These are phyloP conservation scores for Hippophae gyantsensis DNA, from an alignment of 306 rosid genomes.

Conservation along the genomic window DNA sequence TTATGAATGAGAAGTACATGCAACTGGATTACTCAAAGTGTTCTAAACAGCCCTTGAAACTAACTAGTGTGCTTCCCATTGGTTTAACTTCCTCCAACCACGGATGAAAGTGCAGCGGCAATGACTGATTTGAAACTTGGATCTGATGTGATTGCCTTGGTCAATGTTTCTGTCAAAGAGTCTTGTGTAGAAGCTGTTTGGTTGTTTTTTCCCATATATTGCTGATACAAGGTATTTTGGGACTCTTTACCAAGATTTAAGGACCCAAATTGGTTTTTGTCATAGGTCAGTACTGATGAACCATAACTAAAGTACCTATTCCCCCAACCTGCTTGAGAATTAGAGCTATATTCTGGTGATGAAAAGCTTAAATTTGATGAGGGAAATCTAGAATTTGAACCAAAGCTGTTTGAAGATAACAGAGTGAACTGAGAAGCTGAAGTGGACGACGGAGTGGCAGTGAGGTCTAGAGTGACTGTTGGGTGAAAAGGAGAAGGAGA, in stretches of 20 bases:
- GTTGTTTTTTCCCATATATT: not conserved
- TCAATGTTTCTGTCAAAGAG: slow-evolving; percentile 41
- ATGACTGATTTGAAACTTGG: slow-evolving; percentile 41
- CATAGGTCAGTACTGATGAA: not conserved
- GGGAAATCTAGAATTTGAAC: slow-evolving; percentile 12
- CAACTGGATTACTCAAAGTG: no score
- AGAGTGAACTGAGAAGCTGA: slow-evolving; percentile 13
- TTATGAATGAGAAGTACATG: no score
- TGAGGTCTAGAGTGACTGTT: slow-evolving; percentile 52
- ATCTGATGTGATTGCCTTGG: slow-evolving; percentile 47
- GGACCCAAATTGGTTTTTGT: slow-evolving; percentile 14
- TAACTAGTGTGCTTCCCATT: slow-evolving; percentile 17
- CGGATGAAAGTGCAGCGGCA: slow-evolving; percentile 50
- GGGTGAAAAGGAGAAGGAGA: slow-evolving; percentile 32
- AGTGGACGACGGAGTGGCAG: slow-evolving; percentile 18
- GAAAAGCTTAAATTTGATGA: slow-evolving; percentile 19
- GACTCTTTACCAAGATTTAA: slow-evolving; percentile 14
- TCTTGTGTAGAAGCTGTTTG: slow-evolving; percentile 18
- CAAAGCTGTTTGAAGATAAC: slow-evolving; percentile 13
- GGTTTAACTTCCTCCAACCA: slow-evolving; percentile 36
- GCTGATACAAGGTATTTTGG: slow-evolving; percentile 18
- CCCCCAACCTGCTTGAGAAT: slow-evolving; percentile 18
- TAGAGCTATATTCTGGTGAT: slow-evolving; percentile 9
- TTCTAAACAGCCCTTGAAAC: slow-evolving; percentile 2
- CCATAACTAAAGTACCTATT: slow-evolving; percentile 14